Evolutionary conservation across 192 early-diverging fungal genomes (phyloP), one percentile per base, ranked within the genome.

Genomic region (Umbelopsis isabellina): DNA sequence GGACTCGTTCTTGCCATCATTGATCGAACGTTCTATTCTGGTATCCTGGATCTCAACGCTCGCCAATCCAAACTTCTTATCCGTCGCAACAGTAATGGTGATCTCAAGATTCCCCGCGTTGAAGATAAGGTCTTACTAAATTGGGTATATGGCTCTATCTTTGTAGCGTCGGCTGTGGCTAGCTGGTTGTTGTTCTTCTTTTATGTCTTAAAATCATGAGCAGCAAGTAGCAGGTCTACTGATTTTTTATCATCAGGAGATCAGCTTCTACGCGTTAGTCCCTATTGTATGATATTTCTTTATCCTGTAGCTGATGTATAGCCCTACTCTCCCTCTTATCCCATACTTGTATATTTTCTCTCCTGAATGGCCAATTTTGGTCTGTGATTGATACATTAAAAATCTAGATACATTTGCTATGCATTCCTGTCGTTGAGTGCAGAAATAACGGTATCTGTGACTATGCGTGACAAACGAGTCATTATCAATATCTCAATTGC

Each of bases 131-230:
- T 47, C 15, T 5, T 61, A 11, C 25, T 65, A 16, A 77, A 77
- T 22, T 77, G 55, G 45, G 11, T 77, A 13, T 77, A 77, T 66
- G 76, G 71, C 23, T 71, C 65, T n/a, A 49, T 66, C 44, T 77
- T 69, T 53, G 58, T 68, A 0, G 18, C 49, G 1, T n/a, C 67
- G 0, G 69, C 66, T 50, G 69, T 70, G 16, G 4, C 70, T 3
- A 78, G 72, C 21, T 78, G 77, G 77, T n/a, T 71, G 16, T 46
- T 78, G 16, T 78, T 78, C 66, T 73, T 73, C 65, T 44, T 58
- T 15, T 78, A 74, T 66, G 72, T 78, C n/a, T 55, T 76, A 18
- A 61, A 61, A 61, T 61, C 25, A 61, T 37, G 37, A 41, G 10
- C 37, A 41, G 10, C 37, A 0, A 41, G 37, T 10, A 6, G 37